Conservation (phyloP, 208 protist species). For the Crithidia sp. region DNA sequence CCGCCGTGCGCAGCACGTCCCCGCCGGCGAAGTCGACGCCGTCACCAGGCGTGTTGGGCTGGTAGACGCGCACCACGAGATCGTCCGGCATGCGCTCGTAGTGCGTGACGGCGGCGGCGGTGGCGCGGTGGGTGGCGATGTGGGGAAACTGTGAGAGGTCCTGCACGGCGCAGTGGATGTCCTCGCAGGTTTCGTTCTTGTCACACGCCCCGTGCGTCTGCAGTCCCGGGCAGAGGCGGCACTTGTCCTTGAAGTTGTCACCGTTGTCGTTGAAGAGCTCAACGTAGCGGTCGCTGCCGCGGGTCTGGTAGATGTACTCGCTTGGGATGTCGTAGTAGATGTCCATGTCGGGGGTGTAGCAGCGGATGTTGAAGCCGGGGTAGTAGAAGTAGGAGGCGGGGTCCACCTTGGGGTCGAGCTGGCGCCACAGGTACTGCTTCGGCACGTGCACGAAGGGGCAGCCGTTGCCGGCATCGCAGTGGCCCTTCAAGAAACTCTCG, state of each 20-base stretch:
- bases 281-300: slow-evolving; percentile 69
- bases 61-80: slow-evolving; percentile 71
- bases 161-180: slow-evolving; percentile 61
- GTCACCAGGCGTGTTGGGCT: slow-evolving; percentile 69
- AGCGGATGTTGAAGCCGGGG: slow-evolving; percentile 69
- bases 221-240: slow-evolving; percentile 60
- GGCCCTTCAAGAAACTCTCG: slow-evolving; percentile 67
- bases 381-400: slow-evolving; percentile 48
- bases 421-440: slow-evolving; percentile 70
- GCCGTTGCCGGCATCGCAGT: slow-evolving; percentile 48
- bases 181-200: slow-evolving; percentile 48
- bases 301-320: slow-evolving; percentile 63
- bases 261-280: slow-evolving; percentile 80
- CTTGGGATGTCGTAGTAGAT: slow-evolving; percentile 79
- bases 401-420: slow-evolving; percentile 51
- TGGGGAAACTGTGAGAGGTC: slow-evolving; percentile 54
- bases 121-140: slow-evolving; percentile 68
- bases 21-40: slow-evolving; percentile 52
- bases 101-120: slow-evolving; percentile 37
- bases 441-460: slow-evolving; percentile 76
- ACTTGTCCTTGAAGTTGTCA: slow-evolving; percentile 83
- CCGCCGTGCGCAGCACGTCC: slow-evolving; percentile 73
- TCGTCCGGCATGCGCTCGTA: slow-evolving; percentile 65
- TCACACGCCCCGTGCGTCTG: slow-evolving; percentile 43
- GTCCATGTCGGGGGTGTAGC: slow-evolving; percentile 70